Evolutionary conservation across 345 rosid species (phyloP).

Genomic region (Salix udensis): DNA sequence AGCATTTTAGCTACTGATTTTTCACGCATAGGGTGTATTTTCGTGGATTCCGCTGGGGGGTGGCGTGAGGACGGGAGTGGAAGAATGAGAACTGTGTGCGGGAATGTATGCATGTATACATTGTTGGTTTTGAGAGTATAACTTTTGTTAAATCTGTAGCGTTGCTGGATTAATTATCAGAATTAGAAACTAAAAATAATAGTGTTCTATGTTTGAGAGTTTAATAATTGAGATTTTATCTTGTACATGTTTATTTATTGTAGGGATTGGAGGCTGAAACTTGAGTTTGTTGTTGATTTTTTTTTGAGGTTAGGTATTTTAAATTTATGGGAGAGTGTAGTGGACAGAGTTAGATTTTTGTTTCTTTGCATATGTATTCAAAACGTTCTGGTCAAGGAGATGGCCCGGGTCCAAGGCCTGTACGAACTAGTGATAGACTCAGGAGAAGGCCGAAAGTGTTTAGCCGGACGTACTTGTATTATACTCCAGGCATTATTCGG

Average conservation of each 20-base stretch:
- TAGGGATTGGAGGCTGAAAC: slow-evolving; percentile 2
- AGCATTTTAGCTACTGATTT: neutral
- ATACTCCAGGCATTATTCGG: slow-evolving; percentile 52
- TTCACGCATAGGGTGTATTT: neutral
- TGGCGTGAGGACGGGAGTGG: neutral
- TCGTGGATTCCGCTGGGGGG: neutral
- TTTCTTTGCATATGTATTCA: slow-evolving; percentile 62
- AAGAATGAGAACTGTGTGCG: neutral
- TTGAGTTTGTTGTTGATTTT: neutral
- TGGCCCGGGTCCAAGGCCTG: slow-evolving; percentile 75
- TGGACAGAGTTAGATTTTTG: slow-evolving; percentile 33
- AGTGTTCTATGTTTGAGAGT: neutral
- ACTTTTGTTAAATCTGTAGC: neutral
- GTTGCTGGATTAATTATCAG: neutral
- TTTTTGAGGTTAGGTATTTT: slow-evolving; percentile 14
- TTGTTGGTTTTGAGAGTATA: neutral
- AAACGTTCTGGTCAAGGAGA: slow-evolving; percentile 81
- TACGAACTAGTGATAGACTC: slow-evolving; percentile 90
- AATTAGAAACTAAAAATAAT: neutral
- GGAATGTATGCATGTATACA: neutral
- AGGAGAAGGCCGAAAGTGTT: slow-evolving; percentile 76
- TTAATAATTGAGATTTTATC: neutral
- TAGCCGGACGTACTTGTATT: slow-evolving; percentile 62
- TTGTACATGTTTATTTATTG: slow-evolving; percentile 5
- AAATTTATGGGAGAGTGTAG: slow-evolving; percentile 49